Evolutionary conservation across 495 filamentous ascomycete species (phyloP), one percentile per base, ranked within the genome.

Genomic region (Wilcoxina mikolae): DNA sequence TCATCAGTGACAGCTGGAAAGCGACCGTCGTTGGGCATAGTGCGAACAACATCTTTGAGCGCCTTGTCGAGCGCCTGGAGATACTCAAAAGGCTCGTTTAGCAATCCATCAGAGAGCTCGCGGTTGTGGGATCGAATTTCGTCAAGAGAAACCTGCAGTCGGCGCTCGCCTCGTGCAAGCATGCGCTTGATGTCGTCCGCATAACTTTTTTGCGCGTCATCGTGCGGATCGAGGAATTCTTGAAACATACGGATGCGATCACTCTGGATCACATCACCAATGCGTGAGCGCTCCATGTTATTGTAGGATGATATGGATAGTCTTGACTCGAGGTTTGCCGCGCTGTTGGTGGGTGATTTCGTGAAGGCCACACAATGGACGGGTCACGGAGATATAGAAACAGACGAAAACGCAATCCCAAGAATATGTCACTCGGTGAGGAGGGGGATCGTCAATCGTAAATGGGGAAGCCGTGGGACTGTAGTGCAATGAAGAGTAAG

Each of bases 91-190:
- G 91, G 91, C 23, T 81, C 74, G 55, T 82, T 80, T 55, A 96
- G 76, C 17, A 96, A 76, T 41, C 87, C 87, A 58, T 95, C 87
- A 59, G 93, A 85, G 27, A 96, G 75, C 59, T 91, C 86, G 56
- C 83, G 70, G 65, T 85, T 94, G 71, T 95, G 89, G 57, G 84
- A 77, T 67, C 93, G 76, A 66, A 96, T 84, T 65, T 95, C 87
- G 70, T 96, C 93, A 56, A 99, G 76, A 72, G 87, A 94, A 62
- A 98, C 85, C 70, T 87, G 69, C 26, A 76, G 75, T 63, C 89
- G 76, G 56, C 85, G 77, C 60, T 85, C 72, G 56, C 83, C 84
- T 60, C 86, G 84, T 67, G 93, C 87, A 41, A 96, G 77, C 89
- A 96, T 96, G 64, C 90, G 72, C 33, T 64, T 60, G 28, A 65